A percentile compares a stretch with the other conserved stretches of the same genome.
These are phyloP conservation scores for Solanum lycopersicoides DNA, from an alignment of 257 asterid genomes.

Conservation along the genomic window DNA sequence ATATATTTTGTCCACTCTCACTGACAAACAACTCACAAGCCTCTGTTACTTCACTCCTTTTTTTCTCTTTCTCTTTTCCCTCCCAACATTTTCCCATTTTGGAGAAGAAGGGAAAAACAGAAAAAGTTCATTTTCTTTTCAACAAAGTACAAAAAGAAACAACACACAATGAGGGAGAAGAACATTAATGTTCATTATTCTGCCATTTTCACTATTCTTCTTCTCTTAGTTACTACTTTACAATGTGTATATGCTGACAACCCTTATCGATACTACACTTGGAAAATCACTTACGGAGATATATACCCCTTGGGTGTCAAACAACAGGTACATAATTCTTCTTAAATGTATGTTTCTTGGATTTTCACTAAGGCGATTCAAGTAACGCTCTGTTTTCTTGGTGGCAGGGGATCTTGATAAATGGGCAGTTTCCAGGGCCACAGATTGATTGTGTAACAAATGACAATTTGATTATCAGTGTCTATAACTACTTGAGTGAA, in stretches of 20 bases:
- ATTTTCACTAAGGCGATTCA: not conserved
- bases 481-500: conserved; percentile 72
- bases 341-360: not conserved
- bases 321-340: conserved; percentile 57
- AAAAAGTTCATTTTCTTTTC: not conserved
- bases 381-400: not conserved
- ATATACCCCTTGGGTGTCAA: conserved; percentile 78
- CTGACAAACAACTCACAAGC: conserved; percentile 18
- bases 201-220: conserved; percentile 9
- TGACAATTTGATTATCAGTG: conserved; percentile 87
- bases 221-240: conserved; percentile 15
- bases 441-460: conserved; percentile 86
- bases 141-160: not conserved
- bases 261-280: conserved; percentile 75
- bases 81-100: not conserved
- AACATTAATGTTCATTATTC: conserved; percentile 10
- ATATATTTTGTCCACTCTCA: conserved; percentile 3
- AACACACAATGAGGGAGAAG: conserved; percentile 25
- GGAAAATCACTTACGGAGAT: conserved; percentile 77
- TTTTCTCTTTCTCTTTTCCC: not conserved
- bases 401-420: conserved; percentile 82
- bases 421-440: conserved; percentile 98
- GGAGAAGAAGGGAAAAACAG: not conserved
- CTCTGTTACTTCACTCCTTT: not conserved
- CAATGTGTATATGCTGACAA: conserved; percentile 47